A percentile compares a stretch with the other conserved stretches of the same genome.
These are phyloP conservation scores for Acorus calamus DNA, from an alignment of 106 monocot species.

Conservation along the genomic window DNA sequence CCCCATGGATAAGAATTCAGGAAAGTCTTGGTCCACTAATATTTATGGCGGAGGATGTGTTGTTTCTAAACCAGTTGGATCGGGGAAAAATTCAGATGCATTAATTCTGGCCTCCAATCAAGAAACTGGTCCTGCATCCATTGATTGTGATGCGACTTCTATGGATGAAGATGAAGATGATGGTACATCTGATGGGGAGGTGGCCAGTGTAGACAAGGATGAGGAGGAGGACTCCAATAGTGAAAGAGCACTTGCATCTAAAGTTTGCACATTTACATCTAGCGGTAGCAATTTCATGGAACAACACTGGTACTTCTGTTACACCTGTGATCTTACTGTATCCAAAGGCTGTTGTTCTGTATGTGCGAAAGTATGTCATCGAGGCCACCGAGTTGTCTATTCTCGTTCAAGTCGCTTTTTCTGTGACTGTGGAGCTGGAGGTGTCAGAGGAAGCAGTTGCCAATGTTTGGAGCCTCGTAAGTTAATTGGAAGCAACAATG, in stretches of 20 bases:
- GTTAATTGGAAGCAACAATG: constrained; percentile 34
- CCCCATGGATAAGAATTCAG: constrained; percentile 24
- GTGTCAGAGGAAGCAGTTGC: constrained; percentile 86
- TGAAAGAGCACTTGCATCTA: constrained; percentile 81
- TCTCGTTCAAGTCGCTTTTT: constrained; percentile 98
- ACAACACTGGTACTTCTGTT: constrained; percentile 99
- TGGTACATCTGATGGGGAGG: constrained; percentile 91
- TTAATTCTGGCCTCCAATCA: constrained; percentile 43
- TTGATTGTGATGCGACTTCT: constrained; percentile 84
- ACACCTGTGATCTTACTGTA: constrained; percentile 94
- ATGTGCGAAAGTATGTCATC: constrained; percentile 95
- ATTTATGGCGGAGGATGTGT: constrained; percentile 40
- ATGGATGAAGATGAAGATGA: constrained; percentile 99
- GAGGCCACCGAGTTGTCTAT: constrained; percentile 95
- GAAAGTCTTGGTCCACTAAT: constrained; percentile 36
- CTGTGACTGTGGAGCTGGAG: constrained; percentile 99
- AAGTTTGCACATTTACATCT: constrained; percentile 98
- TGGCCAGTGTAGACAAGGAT: constrained; percentile 82
- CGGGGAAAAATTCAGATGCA: constrained; percentile 54
- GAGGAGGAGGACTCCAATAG: constrained; percentile 81
- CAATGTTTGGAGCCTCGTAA: constrained; percentile 94
- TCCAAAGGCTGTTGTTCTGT: constrained; percentile 96
- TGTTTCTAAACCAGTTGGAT: constrained; percentile 29
- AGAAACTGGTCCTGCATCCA: constrained; percentile 36
- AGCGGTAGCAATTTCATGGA: constrained; percentile 99